A percentile compares a stretch with the other conserved stretches of the same genome.
Conservation (phyloP, 148 eudicot genomes). For the Rhododendron ferrugineum region DNA sequence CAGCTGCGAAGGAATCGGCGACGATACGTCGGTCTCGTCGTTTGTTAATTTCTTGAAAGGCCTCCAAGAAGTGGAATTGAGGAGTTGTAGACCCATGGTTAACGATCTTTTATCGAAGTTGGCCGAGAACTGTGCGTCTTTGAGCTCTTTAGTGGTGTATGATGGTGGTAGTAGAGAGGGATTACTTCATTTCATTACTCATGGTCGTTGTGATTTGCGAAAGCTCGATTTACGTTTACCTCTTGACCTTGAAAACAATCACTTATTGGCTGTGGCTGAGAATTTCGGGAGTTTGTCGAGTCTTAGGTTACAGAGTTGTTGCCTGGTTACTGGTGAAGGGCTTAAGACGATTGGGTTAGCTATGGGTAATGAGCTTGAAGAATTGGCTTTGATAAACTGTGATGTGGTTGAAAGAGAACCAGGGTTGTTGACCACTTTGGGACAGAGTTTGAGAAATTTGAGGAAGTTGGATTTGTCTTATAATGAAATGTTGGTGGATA, state of each 20-base stretch:
- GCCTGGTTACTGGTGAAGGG: slow-evolving; percentile 61
- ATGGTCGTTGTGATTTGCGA: slow-evolving; percentile 21
- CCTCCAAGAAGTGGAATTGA: slow-evolving; percentile 47
- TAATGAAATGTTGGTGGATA: slow-evolving; percentile 41
- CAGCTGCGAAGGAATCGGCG: slow-evolving; percentile 54
- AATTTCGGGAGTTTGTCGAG: slow-evolving; percentile 28
- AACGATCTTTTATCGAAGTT: slow-evolving; percentile 29
- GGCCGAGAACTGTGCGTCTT: slow-evolving; percentile 26
- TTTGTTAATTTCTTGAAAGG: slow-evolving; percentile 18
- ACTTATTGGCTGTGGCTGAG: slow-evolving; percentile 31
- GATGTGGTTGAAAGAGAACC: slow-evolving; percentile 44
- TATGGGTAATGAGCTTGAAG: slow-evolving; percentile 27
- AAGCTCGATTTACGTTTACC: slow-evolving; percentile 56
- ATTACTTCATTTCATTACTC: slow-evolving; percentile 43
- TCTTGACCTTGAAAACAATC: slow-evolving; percentile 51
- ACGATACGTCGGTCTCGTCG: slow-evolving; percentile 24
- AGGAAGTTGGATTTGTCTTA: slow-evolving; percentile 47
- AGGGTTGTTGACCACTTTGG: slow-evolving; percentile 44
- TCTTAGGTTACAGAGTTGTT: slow-evolving; percentile 49
- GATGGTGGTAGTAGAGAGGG: slow-evolving; percentile 61
- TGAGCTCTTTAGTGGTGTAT: slow-evolving; percentile 41
- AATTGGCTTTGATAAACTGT: slow-evolving; percentile 45
- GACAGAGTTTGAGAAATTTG: slow-evolving; percentile 38
- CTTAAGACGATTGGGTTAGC: slow-evolving; percentile 27
- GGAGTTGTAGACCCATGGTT: slow-evolving; percentile 43